Conservation (phyloP, 1,284 basidiomycete genomes). For the Chiua sp. region DNA sequence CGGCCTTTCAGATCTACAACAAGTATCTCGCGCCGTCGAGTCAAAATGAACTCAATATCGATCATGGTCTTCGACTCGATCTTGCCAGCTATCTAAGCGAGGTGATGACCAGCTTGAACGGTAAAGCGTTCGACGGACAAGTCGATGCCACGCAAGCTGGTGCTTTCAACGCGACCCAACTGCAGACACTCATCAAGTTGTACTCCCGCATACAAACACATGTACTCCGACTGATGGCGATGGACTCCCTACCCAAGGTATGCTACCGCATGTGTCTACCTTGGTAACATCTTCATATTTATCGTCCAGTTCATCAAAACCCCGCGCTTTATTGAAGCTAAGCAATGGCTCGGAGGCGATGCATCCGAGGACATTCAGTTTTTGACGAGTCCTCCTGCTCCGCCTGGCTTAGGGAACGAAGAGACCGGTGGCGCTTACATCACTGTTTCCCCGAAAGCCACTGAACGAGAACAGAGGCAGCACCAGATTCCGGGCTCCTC, state of each 20-base stretch:
- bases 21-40: conserved; percentile 96
- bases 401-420: conserved; percentile 69
- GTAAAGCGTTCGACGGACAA: conserved; percentile 77
- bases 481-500: conserved; percentile 30
- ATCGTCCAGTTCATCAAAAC: conserved; percentile 80
- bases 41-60: conserved; percentile 97
- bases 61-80: conserved; percentile 95
- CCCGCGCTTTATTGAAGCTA: conserved; percentile 74
- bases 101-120: conserved; percentile 77
- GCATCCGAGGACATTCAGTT: conserved; percentile 66
- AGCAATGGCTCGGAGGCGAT: conserved; percentile 76
- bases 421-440: conserved; percentile 83
- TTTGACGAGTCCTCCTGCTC: conserved; percentile 58
- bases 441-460: conserved; percentile 80
- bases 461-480: conserved; percentile 56
- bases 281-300: conserved; percentile 7
- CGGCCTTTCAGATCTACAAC: conserved; percentile 94
- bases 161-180: conserved; percentile 89
- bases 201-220: conserved; percentile 98
- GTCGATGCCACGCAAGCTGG: conserved; percentile 80
- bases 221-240: conserved; percentile 97
- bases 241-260: conserved; percentile 96
- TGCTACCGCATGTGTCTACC: conserved; percentile 22
- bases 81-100: conserved; percentile 92
- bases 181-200: conserved; percentile 91